Evolutionary conservation across 345 rosid genomes (phyloP), one percentile per base, ranked within the genome.

Genomic region (Turritis glabra): DNA sequence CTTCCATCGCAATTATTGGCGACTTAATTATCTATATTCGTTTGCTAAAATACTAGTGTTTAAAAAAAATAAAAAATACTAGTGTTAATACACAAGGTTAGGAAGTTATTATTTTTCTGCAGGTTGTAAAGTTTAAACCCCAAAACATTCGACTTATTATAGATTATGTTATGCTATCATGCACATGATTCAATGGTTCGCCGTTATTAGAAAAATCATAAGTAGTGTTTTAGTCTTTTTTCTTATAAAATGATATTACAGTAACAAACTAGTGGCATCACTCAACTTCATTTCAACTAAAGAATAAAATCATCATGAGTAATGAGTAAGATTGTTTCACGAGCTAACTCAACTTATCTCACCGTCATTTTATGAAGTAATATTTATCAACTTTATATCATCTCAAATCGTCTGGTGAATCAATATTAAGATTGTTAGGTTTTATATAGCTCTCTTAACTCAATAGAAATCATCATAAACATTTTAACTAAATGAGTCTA

Each of bases 1-100:
- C 70, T 69, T 62, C 64, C 64, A 43, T 15, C 53, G 63, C 74
- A 75, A 69, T 76, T 69, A 61, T 76, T 68, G 70, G 17, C 55
- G 7, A n/a, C 46, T 22, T 32, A 38, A 10, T 37, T 44, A 64
- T 55, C 17, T 60, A 29, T 7, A 23, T 6, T 25, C 57, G 10
- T 32, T 29, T 29, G 46, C 64, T 41, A 51, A 15, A 53, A 2
- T 41, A 27, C 3, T 63, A 25, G 52, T 53, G 25, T 63, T 30
- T 37, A 50, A n/a, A n/a, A n/a, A n/a, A n/a, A n/a, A n/a, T n/a
- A n/a, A n/a, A n/a, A n/a, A n/a, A n/a, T n/a, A n/a, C n/a, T n/a
- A n/a, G n/a, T n/a, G n/a, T n/a, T n/a, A n/a, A n/a, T n/a, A n/a
- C n/a, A n/a, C n/a, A n/a, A n/a, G n/a, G n/a, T n/a, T n/a, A n/a